Base-by-base conservation (phyloP, 306 rosid genomes). In the Castanea mollissima region DNA sequence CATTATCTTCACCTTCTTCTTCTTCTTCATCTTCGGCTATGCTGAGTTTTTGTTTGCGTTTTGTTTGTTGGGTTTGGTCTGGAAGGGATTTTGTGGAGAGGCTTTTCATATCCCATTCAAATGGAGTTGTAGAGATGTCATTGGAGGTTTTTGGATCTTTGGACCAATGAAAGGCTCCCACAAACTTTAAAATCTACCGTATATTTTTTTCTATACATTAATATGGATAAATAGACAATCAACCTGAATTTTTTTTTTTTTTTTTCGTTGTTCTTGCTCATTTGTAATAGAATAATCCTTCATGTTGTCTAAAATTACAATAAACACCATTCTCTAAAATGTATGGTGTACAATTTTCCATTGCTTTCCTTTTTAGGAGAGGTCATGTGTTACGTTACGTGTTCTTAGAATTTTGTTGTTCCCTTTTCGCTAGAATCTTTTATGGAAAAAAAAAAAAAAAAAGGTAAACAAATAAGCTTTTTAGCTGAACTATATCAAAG, bases 71-170 rank as follows among this genome's bases (percentile, higher is more conserved):
- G 71, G 56, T 9, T 31, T 46, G n/a, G 54, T 62, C 77, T 51
- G 59, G 44, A 35, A 34, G 72, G 75, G 15, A 73, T 62, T 59
- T 49, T 62, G 91, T 6, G 59, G 83, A 76, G 41, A 52, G 32
- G 76, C 77, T 81, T 83, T 81, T 84, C 91, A 90, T 88, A 60
- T 82, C 83, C 93, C 91, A 84, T 84, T 80, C 88, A 84, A 83
- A 80, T 68, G 83, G 34, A 34, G 46, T 11, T 10, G 78, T 54
- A 70, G 46, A 10, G 85, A 78, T 21, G 79, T 62, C 12, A 6
- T 73, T n/a, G 54, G 59, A 71, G 86, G 65, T 15, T 57, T 83
- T 52, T 29, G 46, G 64, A 62, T 18, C 76, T 69, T 23, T 29
- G 69, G 60, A 70, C 87, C 86, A 78, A 75, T 77, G 81, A 72